A percentile compares a stretch with the other conserved stretches of the same genome.
Conservation (phyloP, 495 filamentous ascomycete species). For the Talaromyces liani region DNA sequence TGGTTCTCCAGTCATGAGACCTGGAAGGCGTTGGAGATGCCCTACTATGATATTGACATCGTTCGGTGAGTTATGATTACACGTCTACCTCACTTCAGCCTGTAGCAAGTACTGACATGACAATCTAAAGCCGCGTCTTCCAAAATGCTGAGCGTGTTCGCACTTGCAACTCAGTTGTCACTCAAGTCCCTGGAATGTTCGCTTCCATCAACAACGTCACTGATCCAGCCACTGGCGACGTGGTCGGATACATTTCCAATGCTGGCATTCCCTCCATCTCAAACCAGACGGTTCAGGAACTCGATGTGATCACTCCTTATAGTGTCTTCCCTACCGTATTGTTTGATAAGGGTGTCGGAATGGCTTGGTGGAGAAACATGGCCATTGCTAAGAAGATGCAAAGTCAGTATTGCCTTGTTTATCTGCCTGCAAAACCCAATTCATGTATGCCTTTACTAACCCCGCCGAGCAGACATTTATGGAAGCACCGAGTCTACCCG, state of each 20-base stretch:
- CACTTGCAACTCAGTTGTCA: constrained; percentile 27
- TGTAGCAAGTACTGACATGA: neutral
- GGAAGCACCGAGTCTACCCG: constrained; percentile 28
- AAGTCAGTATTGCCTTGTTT: constrained; percentile 12
- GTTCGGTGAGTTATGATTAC: constrained; percentile 15
- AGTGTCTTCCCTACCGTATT: constrained; percentile 23
- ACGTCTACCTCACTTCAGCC: neutral
- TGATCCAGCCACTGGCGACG: constrained; percentile 17
- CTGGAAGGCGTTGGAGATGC: constrained; percentile 32
- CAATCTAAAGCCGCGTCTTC: constrained; percentile 16
- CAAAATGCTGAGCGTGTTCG: constrained; percentile 26
- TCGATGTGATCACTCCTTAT: constrained; percentile 27
- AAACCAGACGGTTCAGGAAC: constrained; percentile 24
- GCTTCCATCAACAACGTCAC: constrained; percentile 29
- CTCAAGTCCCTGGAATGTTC: constrained; percentile 24
- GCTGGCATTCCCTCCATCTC: constrained; percentile 24
- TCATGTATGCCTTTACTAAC: neutral
- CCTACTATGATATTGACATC: constrained; percentile 25
- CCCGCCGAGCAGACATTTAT: constrained; percentile 16
- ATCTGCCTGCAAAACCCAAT: neutral
- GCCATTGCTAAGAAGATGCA: constrained; percentile 29
- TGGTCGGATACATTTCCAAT: constrained; percentile 25
- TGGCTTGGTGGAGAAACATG: constrained; percentile 34
- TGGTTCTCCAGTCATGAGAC: constrained; percentile 30
- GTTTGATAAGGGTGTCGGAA: constrained; percentile 21